Base-by-base conservation (phyloP, 306 rosid species). In the Inga laurina region DNA sequence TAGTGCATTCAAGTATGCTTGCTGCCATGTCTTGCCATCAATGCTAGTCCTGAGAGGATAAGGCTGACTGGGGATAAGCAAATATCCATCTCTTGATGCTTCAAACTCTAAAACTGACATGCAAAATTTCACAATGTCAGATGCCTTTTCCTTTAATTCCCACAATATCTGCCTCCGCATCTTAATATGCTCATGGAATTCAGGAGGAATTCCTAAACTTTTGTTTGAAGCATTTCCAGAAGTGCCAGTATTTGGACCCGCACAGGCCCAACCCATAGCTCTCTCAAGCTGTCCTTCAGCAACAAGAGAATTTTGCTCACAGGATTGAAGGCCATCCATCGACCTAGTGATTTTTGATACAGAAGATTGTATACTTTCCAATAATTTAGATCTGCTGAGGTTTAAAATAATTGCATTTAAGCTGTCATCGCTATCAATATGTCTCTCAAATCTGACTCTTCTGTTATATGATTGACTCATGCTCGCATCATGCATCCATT, bases 191-290 rank as follows among this genome's bases (percentile, higher is more conserved):
- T 91, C 97, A 84, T 95, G 98, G 79, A 95, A 95, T 84, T 91
- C 94, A 24, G 92, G 91, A 87, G 98, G 98, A 87, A 95, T 93
- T 81, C 98, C 98, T 82, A 94, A 88, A 86, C 79, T 84, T 86
- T 91, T 90, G 66, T 90, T 71, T 37, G 97, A 86, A 76, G 86
- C 32, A 86, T 85, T 93, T 81, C 93, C 92, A 56, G 88, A 69
- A 59, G 90, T 81, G 79, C 85, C 88, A 32, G 94, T 85, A 87
- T 85, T 95, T 69, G 98, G 92, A 82, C 89, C 94, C 54, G 97
- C 98, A 76, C 97, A 95, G 62, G 97, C 97, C 98, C 98, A 95
- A 41, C 93, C 86, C 98, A 95, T 95, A 70, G 98, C 98, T 89
- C 98, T 92, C 92, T 93, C 97, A 79, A 95, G 97, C 83, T 95